phyloP scores from a whole-genome alignment of 345 rosid species.

The Brassica carinata region DNA sequence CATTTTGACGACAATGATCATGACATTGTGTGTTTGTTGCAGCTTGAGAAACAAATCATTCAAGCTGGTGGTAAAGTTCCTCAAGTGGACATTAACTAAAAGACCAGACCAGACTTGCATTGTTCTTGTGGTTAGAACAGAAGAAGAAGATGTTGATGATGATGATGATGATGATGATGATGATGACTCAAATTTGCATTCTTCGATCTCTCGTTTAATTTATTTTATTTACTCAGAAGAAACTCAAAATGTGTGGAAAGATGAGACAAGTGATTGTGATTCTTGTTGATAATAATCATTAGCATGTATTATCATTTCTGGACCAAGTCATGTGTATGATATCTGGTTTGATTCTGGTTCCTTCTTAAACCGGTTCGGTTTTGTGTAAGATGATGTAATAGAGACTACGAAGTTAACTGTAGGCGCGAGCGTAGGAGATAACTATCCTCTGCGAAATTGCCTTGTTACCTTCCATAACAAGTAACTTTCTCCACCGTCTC shows the following conservation, averaged over 20 bases:
- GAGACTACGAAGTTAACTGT: conserved; percentile 2
- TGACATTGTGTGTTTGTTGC: conserved; percentile 2
- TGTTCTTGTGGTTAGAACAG: background rate
- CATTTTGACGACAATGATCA: background rate
- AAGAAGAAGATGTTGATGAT: background rate
- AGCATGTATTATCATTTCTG: background rate
- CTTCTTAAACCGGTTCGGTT: background rate
- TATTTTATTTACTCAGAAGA: conserved; percentile 14
- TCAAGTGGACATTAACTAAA: conserved; percentile 36
- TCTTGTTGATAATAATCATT: conserved; percentile 12
- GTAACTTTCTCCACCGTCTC: background rate
- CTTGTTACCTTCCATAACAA: conserved; percentile 30
- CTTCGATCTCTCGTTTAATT: conserved; percentile 10
- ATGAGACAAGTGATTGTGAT: background rate
- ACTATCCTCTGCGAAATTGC: background rate
- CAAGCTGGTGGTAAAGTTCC: conserved; percentile 43
- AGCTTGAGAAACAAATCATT: conserved; percentile 41
- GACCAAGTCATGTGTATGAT: background rate
- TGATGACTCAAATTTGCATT: conserved; percentile 25
- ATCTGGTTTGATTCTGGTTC: conserved; percentile 9
- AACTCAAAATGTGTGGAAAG: conserved; percentile 15
- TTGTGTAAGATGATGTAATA: background rate
- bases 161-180: no score
- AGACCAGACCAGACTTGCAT: conserved; percentile 16
- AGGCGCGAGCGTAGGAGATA: conserved; percentile 26